Base-by-base conservation (phyloP, 2,329 filamentous ascomycete genomes). In the Fusarium sacchari region DNA sequence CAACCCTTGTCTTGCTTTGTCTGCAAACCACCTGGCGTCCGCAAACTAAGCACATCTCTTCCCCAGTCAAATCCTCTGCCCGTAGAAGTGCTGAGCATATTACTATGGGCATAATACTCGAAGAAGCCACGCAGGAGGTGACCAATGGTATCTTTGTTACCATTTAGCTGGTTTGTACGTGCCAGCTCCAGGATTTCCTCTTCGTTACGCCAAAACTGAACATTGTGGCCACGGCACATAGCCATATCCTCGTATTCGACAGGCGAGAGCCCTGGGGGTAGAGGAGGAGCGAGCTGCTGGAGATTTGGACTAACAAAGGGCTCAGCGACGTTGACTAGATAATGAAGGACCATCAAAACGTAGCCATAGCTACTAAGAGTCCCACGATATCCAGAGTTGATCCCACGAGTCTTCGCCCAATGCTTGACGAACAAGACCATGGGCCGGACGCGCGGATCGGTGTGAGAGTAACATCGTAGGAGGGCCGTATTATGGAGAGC, bases 331-430 rank as follows among this genome's bases (percentile, higher is more conserved):
- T 97, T 97, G 78, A 96, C 90, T 34, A 97, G 88, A 79, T 96
- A 97, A 82, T 98, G 95, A 22, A 97, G 85, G 9, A 97, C 91
- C 95, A 98, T 97, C 43, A 97, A 84, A 10, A 96, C 94, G 81
- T 96, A 98, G 56, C 95, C 95, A 78, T 97, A 97, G 74, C 93
- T 96, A 59, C 93, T 95, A 24, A 98, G 85, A 1, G 94, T 97
- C 46, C 95, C 95, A 42, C 92, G 91, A 79, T 97, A 97, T 5
- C 94, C 91, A 46, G 92, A 94, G 82, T 97, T 97, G 83, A 97
- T 95, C 71, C 91, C 93, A 52, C 95, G 91, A 34, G 88, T 87
- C 81, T 96, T 97, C 32, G 94, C 94, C 95, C 95, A 98, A 71
- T 94, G 89, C 82, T 98, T 98, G 79, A 98, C 86, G 79, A 97